Evolutionary conservation across 75 land plant species (phyloP), one percentile per base, ranked within the genome.

Genomic region (Selaginella tamariscina): DNA sequence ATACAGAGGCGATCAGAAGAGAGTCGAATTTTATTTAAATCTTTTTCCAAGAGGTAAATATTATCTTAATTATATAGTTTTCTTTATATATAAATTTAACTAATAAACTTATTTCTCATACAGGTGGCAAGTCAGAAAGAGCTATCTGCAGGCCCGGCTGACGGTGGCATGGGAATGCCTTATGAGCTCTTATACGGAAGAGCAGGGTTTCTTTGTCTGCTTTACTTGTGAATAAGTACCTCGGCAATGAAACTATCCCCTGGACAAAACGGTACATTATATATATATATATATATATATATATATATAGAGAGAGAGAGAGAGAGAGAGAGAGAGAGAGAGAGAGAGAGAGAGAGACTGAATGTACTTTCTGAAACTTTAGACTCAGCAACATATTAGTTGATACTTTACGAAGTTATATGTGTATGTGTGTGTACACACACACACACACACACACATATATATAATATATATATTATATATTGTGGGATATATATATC

Each of bases 151-250:
- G 75, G 75, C 2, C 71, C 75, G 23, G 70, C 71, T 21, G 71
- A 73, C 54, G 75, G 85, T 54, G 88, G 91, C 27, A 73, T 84
- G 54, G 89, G 89, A 56, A 69, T 92, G 70, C 89, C 97, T 24
- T 80, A 88, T 70, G 97, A 92, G 70, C 75, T 92, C 21, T n/a
- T 88, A 64, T 92, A 88, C 80, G 97, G 97, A 49, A 82, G 85
- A 77, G 85, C 78, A 60, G 97, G 97, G 31, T 92, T 78, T 63
- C 64, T 92, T 29, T 92, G 94, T 89, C 83, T 89, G 32, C 84
- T 44, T 75, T 70, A 5, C 88, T 86, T 74, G 73, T 92, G 30
- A 92, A 92, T 70, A 78, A 86, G 64, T 67, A 88, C 66, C 44
- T 92, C 70, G 94, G 89, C 29, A 66, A 80, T 21, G 81, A 65